phyloP scores from a whole-genome alignment of 1,284 basidiomycete species.

The Austropuccinia psidii region DNA sequence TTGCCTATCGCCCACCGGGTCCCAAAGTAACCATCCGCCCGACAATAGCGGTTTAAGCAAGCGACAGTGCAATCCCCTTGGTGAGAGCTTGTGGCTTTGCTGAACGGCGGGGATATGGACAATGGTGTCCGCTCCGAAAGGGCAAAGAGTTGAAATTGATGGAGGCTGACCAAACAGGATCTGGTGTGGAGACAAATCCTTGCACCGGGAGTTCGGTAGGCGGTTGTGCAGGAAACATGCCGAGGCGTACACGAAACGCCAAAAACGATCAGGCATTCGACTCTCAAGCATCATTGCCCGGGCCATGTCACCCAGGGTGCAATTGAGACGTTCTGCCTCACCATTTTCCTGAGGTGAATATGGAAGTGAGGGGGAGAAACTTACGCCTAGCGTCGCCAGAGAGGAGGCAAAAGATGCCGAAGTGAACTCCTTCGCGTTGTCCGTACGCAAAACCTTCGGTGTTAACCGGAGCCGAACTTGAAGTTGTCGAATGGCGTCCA shows the following conservation, averaged over 20 bases:
- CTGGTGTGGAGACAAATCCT: not conserved
- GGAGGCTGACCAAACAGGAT: not conserved
- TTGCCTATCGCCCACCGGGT: no score
- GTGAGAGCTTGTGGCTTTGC: not conserved
- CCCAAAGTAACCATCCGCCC: no score
- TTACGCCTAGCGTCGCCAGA: not conserved
- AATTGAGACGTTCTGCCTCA: not conserved
- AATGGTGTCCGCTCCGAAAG: not conserved
- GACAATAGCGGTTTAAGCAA: no score
- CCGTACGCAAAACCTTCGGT: not conserved
- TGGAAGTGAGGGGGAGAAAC: not conserved
- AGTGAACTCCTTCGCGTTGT: not conserved
- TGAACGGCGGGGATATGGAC: not conserved
- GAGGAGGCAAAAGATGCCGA: not conserved
- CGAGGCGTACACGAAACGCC: not conserved
- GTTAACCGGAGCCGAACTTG: no score
- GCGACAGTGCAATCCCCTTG: no score
- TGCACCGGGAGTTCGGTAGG: not conserved
- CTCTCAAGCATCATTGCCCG: not conserved
- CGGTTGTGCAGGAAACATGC: not conserved
- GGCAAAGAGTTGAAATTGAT: not conserved
- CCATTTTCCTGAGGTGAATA: conserved; percentile 13
- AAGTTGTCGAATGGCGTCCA: no score
- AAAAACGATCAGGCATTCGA: not conserved
- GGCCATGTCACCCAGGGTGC: conserved; percentile 9